phyloP scores from a whole-genome alignment of 2,329 filamentous ascomycete species.

The Monosporascus ibericus region DNA sequence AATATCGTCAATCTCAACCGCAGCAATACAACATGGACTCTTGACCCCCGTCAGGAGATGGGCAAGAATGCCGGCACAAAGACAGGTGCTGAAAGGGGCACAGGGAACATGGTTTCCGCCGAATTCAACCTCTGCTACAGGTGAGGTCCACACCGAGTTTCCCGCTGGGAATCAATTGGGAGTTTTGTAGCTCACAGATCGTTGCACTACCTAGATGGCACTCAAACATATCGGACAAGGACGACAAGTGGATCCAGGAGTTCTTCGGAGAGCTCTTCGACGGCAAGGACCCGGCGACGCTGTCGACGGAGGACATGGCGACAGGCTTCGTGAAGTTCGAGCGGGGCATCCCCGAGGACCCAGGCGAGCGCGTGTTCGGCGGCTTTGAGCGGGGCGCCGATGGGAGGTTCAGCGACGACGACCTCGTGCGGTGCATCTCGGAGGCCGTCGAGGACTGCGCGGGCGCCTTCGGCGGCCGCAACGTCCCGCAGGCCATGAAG shows the following conservation, averaged over 20 bases:
- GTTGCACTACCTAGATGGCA: slow-evolving; percentile 46
- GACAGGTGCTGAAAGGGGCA: slow-evolving; percentile 59
- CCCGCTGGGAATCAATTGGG: background rate
- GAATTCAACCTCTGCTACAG: slow-evolving; percentile 88
- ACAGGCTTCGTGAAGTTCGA: slow-evolving; percentile 59
- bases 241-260: slow-evolving; percentile 74
- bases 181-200: background rate
- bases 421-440: slow-evolving; percentile 69
- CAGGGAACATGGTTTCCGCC: slow-evolving; percentile 77
- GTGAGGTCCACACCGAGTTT: slow-evolving; percentile 27
- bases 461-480: slow-evolving; percentile 65
- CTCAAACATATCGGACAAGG: slow-evolving; percentile 66
- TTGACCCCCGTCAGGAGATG: slow-evolving; percentile 69
- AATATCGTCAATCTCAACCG: slow-evolving; percentile 70
- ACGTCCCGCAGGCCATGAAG: slow-evolving; percentile 67
- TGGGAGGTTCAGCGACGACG: slow-evolving; percentile 69
- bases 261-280: slow-evolving; percentile 59
- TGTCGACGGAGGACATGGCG: slow-evolving; percentile 57
- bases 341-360: slow-evolving; percentile 55
- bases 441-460: slow-evolving; percentile 74
- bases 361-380: slow-evolving; percentile 61
- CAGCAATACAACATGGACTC: slow-evolving; percentile 70
- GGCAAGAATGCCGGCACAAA: slow-evolving; percentile 47
- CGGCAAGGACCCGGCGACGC: slow-evolving; percentile 48
- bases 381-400: slow-evolving; percentile 57